These are phyloP conservation scores for Pisolithus marmoratus DNA, from an alignment of 768 basidiomycete genomes.

Conservation along the genomic window DNA sequence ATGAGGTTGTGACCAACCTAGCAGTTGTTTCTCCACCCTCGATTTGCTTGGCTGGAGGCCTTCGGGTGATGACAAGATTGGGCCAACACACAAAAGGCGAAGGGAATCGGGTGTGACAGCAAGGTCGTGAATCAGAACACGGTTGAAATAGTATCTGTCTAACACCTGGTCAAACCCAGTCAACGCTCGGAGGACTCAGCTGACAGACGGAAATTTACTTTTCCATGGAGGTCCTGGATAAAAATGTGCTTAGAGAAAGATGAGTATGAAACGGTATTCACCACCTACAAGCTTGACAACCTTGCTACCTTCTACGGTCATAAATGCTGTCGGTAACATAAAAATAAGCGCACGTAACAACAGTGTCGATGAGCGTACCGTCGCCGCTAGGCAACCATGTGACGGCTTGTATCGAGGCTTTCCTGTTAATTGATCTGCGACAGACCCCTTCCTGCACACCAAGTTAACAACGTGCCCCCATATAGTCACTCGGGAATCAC, in stretches of 20 bases:
- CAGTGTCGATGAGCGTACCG: slow-evolving; percentile 30
- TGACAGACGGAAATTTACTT: slow-evolving; percentile 29
- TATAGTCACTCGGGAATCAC: slow-evolving; percentile 25
- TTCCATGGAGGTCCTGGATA: slow-evolving; percentile 52
- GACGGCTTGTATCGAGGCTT: slow-evolving; percentile 52
- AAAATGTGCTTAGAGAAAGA: slow-evolving; percentile 1
- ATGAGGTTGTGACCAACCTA: slow-evolving; percentile 31
- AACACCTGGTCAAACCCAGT: slow-evolving; percentile 34
- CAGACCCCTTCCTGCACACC: slow-evolving; percentile 58
- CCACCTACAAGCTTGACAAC: slow-evolving; percentile 53
- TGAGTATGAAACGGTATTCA: background rate
- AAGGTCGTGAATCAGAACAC: slow-evolving; percentile 64
- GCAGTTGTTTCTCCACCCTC: slow-evolving; percentile 63
- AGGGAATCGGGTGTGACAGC: slow-evolving; percentile 62
- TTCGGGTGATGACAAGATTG: slow-evolving; percentile 54
- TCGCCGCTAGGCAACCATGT: slow-evolving; percentile 64
- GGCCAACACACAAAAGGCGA: slow-evolving; percentile 63
- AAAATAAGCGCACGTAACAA: background rate
- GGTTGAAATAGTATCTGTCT: slow-evolving; percentile 52
- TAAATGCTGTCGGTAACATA: slow-evolving; percentile 41
- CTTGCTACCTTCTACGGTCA: slow-evolving; percentile 62
- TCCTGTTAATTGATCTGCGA: slow-evolving; percentile 56
- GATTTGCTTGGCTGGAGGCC: slow-evolving; percentile 68
- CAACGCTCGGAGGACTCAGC: background rate
- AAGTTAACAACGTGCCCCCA: background rate